These are phyloP conservation scores for Ogataea haglerorum DNA, from an alignment of 805 yeast species.

Conservation along the genomic window DNA sequence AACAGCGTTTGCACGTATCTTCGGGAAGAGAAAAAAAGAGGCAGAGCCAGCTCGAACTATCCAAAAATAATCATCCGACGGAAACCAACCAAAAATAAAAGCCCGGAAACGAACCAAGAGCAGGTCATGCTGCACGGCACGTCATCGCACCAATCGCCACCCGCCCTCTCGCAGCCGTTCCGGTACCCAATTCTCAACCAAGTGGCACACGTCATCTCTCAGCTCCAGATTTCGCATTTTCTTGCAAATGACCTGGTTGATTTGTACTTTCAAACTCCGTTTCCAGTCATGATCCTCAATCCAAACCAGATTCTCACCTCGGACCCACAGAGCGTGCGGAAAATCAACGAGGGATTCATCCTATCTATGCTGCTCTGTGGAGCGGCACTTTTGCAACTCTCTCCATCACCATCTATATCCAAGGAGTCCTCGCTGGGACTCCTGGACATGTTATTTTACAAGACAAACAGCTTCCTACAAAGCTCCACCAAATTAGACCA, in stretches of 20 bases:
- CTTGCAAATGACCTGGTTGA: constrained; percentile 12
- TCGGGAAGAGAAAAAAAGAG: constrained; percentile 43
- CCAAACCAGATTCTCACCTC: constrained; percentile 6
- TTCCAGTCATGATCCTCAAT: constrained; percentile 10
- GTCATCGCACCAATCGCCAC: not conserved
- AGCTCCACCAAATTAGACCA: constrained; percentile 15
- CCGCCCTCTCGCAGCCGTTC: not conserved
- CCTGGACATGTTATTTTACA: constrained; percentile 5
- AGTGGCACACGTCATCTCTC: constrained; percentile 5
- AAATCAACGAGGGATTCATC: constrained; percentile 11
- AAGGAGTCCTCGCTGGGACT: constrained; percentile 3
- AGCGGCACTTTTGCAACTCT: constrained; percentile 4
- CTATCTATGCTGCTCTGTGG: constrained; percentile 13
- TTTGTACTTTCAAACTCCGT: constrained; percentile 10
- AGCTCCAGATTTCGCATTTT: constrained; percentile 7
- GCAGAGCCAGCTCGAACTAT: constrained; percentile 42
- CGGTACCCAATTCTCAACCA: constrained; percentile 11
- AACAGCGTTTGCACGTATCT: constrained; percentile 38
- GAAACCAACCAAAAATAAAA: constrained; percentile 22
- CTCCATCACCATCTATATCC: constrained; percentile 1
- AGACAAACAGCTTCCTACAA: constrained; percentile 9
- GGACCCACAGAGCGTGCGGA: constrained; percentile 1
- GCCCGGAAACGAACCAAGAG: constrained; percentile 1
- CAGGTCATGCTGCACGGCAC: not conserved
- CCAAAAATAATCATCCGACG: constrained; percentile 33